Evolutionary conservation across 345 rosid species (phyloP).

Genomic region (Euclidium syriacum): DNA sequence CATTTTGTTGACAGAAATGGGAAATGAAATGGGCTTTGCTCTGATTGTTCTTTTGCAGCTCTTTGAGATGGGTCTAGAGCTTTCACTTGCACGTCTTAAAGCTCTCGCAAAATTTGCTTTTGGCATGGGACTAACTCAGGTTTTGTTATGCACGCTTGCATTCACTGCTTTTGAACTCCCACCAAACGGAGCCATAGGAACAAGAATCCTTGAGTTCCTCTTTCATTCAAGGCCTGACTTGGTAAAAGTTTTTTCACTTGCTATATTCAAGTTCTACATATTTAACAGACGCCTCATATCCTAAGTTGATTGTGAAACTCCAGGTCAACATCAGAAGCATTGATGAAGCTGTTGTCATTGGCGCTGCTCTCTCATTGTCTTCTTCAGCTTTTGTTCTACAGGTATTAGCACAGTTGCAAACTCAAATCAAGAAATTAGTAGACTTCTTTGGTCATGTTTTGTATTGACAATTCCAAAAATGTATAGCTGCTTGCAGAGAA

Average conservation of each 20-base stretch:
- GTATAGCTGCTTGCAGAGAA: slow-evolving; percentile 95
- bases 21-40: not conserved
- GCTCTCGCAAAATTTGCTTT: slow-evolving; percentile 96
- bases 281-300: not conserved
- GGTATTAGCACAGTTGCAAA: slow-evolving; percentile 40
- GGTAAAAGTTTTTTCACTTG: slow-evolving; percentile 45
- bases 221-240: slow-evolving; percentile 88
- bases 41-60: slow-evolving; percentile 55
- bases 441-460: not conserved
- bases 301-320: slow-evolving; percentile 1
- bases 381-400: slow-evolving; percentile 97
- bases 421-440: not conserved
- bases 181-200: slow-evolving; percentile 93
- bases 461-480: slow-evolving; percentile 8
- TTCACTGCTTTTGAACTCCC: slow-evolving; percentile 99
- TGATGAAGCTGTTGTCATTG: slow-evolving; percentile 95
- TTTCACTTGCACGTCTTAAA: slow-evolving; percentile 89
- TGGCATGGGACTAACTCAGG: slow-evolving; percentile 98
- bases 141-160: slow-evolving; percentile 82
- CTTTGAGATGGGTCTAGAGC: slow-evolving; percentile 98
- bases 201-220: slow-evolving; percentile 78
- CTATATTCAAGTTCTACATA: not conserved
- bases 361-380: slow-evolving; percentile 94
- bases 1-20: not conserved
- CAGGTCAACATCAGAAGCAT: slow-evolving; percentile 95